Conservation (phyloP, 2,329 filamentous ascomycete species). For the Chalara sp. region DNA sequence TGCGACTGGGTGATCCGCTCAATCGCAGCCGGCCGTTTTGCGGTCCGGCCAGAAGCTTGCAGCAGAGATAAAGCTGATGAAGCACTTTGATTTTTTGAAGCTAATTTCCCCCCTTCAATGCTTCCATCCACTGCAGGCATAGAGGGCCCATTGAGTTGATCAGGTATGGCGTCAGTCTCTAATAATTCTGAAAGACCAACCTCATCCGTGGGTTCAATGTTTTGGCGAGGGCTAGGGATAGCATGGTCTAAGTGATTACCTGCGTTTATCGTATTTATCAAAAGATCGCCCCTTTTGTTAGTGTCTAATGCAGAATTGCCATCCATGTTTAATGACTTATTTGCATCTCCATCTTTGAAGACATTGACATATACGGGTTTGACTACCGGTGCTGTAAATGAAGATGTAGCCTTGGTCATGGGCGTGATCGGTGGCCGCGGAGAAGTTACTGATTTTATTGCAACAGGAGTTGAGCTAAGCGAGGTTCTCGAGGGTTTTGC, state of each 20-base stretch:
- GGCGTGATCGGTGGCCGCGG: constrained; percentile 22
- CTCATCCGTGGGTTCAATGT: not conserved
- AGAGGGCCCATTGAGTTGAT: no score
- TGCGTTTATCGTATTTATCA: not conserved
- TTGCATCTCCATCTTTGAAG: constrained; percentile 40
- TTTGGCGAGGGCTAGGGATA: not conserved
- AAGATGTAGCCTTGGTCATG: constrained; percentile 24
- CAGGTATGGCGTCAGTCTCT: no score
- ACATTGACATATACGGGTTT: constrained; percentile 44
- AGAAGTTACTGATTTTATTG: constrained; percentile 21
- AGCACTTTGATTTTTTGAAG: constrained; percentile 21
- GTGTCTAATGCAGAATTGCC: not conserved
- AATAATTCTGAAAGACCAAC: no score
- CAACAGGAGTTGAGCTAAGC: constrained; percentile 19
- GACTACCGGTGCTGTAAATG: constrained; percentile 32
- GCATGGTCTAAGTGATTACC: constrained; percentile 1
- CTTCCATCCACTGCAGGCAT: constrained; percentile 9
- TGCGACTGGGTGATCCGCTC: constrained; percentile 36
- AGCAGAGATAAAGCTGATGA: constrained; percentile 24
- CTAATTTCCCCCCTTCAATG: constrained; percentile 22
- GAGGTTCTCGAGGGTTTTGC: constrained; percentile 24
- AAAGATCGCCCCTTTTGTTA: constrained; percentile 2
- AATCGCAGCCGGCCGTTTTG: constrained; percentile 24
- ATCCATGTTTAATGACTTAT: constrained; percentile 27
- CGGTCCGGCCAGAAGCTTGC: constrained; percentile 24